These are phyloP conservation scores for Davidsoniella eucalypti DNA, from an alignment of 2,329 filamentous ascomycete genomes.

Conservation along the genomic window DNA sequence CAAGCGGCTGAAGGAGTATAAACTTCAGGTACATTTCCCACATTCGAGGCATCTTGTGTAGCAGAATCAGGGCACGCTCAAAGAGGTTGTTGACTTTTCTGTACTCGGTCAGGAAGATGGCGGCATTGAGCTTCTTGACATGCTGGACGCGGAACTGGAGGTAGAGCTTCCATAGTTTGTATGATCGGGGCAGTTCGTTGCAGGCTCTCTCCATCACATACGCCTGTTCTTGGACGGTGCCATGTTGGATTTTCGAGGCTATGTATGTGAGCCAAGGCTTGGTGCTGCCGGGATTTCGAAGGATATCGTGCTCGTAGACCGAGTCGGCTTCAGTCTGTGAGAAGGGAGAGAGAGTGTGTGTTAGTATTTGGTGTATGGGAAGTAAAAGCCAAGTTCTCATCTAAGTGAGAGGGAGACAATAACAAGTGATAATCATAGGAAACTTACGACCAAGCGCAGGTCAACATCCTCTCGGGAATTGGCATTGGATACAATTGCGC, in stretches of 20 bases:
- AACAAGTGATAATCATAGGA: constrained; percentile 2
- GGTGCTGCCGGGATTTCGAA: constrained; percentile 68
- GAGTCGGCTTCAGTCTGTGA: constrained; percentile 70
- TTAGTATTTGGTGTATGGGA: no score
- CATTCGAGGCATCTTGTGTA: constrained; percentile 97
- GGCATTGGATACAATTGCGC: not conserved
- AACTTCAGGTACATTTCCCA: constrained; percentile 97
- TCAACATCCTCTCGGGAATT: constrained; percentile 17
- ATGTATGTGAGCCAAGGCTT: constrained; percentile 95
- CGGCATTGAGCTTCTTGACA: constrained; percentile 66
- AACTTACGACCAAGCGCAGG: constrained; percentile 32
- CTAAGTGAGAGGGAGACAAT: not conserved
- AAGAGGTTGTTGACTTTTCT: constrained; percentile 90
- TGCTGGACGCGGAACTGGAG: constrained; percentile 71
- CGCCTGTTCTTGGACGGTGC: constrained; percentile 69
- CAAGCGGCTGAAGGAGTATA: constrained; percentile 75
- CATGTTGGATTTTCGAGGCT: constrained; percentile 77
- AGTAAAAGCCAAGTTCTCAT: not conserved
- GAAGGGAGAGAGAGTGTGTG: constrained; percentile 15
- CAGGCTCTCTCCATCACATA: constrained; percentile 82
- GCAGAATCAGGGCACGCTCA: constrained; percentile 74
- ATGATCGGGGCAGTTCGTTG: constrained; percentile 75
- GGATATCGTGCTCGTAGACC: constrained; percentile 89
- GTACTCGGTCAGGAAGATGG: constrained; percentile 63
- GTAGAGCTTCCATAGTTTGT: constrained; percentile 98